phyloP scores from a whole-genome alignment of 1,284 basidiomycete genomes.

The Mycena sp. region DNA sequence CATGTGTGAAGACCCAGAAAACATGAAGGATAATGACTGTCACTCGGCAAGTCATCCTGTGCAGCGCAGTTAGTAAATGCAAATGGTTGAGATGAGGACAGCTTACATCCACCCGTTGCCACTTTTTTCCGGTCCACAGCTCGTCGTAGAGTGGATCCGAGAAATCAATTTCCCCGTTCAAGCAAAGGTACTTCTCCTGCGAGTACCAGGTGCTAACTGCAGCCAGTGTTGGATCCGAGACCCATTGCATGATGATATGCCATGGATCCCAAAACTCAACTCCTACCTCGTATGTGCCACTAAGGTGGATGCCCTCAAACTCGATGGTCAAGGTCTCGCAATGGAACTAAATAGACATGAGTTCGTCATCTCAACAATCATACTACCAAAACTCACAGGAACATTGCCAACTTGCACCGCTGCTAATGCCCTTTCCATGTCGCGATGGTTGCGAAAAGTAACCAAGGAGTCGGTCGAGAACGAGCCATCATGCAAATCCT shows the following conservation, averaged over 20 bases:
- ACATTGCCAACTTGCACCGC: slow-evolving; percentile 2
- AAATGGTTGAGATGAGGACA: slow-evolving; percentile 1
- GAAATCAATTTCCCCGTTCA: not conserved
- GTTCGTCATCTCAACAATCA: not conserved
- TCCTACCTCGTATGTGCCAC: no score
- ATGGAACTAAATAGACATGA: no score
- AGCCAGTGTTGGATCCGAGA: no score
- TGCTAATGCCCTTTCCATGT: slow-evolving; percentile 5
- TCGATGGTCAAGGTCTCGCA: no score
- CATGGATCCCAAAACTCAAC: no score
- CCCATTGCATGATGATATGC: no score
- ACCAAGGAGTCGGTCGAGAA: not conserved
- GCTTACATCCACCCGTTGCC: slow-evolving; percentile 1
- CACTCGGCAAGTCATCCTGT: no score
- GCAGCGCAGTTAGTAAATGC: no score
- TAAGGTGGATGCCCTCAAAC: no score
- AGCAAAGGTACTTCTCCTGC: not conserved
- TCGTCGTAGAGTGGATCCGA: slow-evolving; percentile 14
- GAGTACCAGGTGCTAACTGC: no score
- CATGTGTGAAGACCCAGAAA: not conserved
- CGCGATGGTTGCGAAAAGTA: slow-evolving; percentile 10
- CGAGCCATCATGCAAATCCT: slow-evolving; percentile 5
- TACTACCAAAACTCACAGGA: not conserved
- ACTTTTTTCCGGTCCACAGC: slow-evolving; percentile 8
- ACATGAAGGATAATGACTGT: slow-evolving; percentile 6